These are phyloP conservation scores for Blastobotrys muscicola DNA, from an alignment of 805 yeast species.

Conservation along the genomic window DNA sequence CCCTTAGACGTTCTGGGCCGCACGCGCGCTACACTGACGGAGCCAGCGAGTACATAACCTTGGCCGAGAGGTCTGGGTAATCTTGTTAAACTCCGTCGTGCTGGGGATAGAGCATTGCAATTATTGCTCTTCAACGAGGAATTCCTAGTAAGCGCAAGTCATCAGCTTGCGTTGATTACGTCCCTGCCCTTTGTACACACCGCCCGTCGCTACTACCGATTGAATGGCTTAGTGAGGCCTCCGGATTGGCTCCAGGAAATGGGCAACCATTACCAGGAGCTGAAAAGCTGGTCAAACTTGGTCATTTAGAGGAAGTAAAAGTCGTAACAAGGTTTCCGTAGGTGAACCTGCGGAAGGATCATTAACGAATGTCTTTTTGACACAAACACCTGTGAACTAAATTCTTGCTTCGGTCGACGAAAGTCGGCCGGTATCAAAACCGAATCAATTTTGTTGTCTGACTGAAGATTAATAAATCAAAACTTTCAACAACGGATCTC, in stretches of 20 bases:
- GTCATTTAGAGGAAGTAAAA: slow-evolving; percentile 38
- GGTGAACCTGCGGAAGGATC: slow-evolving; percentile 36
- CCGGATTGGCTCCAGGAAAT: slow-evolving; percentile 2
- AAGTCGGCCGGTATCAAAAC: slow-evolving; percentile 13
- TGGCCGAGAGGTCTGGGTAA: slow-evolving; percentile 35
- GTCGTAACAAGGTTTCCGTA: slow-evolving; percentile 38
- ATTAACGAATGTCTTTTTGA: slow-evolving; percentile 24
- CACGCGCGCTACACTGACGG: slow-evolving; percentile 41
- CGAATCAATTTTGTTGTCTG: slow-evolving; percentile 13
- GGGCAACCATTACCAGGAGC: slow-evolving; percentile 32
- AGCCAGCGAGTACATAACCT: slow-evolving; percentile 35
- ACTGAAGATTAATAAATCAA: slow-evolving; percentile 21
- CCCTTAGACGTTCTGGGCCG: slow-evolving; percentile 39
- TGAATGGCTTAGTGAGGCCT: slow-evolving; percentile 35
- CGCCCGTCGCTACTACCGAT: slow-evolving; percentile 40
- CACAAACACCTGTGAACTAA: slow-evolving; percentile 10
- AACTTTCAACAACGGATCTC: slow-evolving; percentile 36
- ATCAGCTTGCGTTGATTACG: slow-evolving; percentile 38
- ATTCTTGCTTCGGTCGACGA: slow-evolving; percentile 6
- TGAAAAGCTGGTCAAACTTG: slow-evolving; percentile 35
- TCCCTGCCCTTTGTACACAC: slow-evolving; percentile 39
- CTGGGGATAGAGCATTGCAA: slow-evolving; percentile 34
- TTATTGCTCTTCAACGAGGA: slow-evolving; percentile 40
- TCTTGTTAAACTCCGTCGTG: slow-evolving; percentile 35
- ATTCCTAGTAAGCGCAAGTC: slow-evolving; percentile 40